These are phyloP conservation scores for Piper betle DNA, from an alignment of 164 flowering plant species.

Conservation along the genomic window DNA sequence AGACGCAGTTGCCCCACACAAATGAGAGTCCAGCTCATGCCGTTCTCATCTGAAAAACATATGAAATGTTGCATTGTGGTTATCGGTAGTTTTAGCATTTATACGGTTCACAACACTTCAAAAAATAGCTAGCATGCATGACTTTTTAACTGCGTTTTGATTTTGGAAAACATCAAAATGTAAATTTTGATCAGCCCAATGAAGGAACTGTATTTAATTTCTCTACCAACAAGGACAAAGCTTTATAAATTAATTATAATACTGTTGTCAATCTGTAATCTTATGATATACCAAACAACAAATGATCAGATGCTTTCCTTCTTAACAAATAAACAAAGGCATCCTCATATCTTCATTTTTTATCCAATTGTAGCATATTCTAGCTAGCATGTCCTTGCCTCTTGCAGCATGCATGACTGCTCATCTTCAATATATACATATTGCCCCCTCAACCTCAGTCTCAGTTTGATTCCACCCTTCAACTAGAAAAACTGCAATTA, in stretches of 20 bases:
- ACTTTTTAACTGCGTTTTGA: no score
- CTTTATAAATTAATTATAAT: not conserved
- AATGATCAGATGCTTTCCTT: not conserved
- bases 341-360: not conserved
- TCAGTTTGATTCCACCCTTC: not conserved
- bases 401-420: not conserved
- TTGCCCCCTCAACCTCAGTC: not conserved
- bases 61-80: not conserved
- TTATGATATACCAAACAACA: not conserved
- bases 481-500: not conserved
- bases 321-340: not conserved
- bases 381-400: not conserved
- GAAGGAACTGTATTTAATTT: not conserved
- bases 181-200: not conserved
- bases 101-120: not conserved
- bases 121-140: not conserved
- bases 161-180: not conserved
- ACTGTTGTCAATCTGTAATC: no score
- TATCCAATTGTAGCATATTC: not conserved
- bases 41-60: no score
- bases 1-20: not conserved
- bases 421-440: not conserved
- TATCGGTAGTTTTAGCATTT: not conserved
- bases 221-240: not conserved
- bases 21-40: not conserved